Conservation (phyloP, 805 yeast genomes). For the Ogataea nakhonphanomensis region DNA sequence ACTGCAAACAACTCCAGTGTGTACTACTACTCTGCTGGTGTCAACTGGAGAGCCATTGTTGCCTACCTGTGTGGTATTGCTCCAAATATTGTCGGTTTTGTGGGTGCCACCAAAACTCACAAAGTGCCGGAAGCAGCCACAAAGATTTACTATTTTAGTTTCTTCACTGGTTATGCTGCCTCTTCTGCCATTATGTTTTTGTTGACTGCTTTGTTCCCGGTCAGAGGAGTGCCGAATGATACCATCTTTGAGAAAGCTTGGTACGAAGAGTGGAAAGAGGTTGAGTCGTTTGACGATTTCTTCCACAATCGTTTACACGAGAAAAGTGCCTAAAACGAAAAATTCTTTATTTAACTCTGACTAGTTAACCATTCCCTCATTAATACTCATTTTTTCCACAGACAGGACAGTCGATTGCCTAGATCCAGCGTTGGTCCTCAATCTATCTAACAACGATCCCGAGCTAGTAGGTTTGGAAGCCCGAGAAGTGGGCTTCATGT, state of each 20-base stretch:
- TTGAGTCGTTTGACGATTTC: conserved; percentile 53
- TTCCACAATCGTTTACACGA: conserved; percentile 12
- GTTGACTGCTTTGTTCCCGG: conserved; percentile 51
- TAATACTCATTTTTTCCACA: conserved; percentile 15
- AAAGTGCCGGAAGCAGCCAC: conserved; percentile 75
- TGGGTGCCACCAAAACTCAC: conserved; percentile 72
- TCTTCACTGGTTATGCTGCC: conserved; percentile 68
- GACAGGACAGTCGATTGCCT: conserved; percentile 24
- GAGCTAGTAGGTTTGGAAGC: conserved; percentile 21
- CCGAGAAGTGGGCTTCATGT: conserved; percentile 14
- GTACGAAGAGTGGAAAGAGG: conserved; percentile 60
- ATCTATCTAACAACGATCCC: conserved; percentile 22
- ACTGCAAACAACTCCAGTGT: conserved; percentile 38
- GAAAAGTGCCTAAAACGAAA: conserved; percentile 5
- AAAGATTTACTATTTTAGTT: conserved; percentile 67
- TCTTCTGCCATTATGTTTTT: conserved; percentile 54
- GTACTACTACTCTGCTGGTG: conserved; percentile 65
- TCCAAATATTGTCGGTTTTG: conserved; percentile 86
- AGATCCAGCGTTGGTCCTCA: conserved; percentile 21
- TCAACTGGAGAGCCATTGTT: conserved; percentile 80
- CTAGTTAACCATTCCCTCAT: conserved; percentile 18
- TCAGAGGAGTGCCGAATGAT: conserved; percentile 34
- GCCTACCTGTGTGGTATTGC: conserved; percentile 79
- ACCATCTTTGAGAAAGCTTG: conserved; percentile 52
- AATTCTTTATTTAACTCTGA: background rate